These are phyloP conservation scores for Starmerella asiatica DNA, from an alignment of 805 yeast genomes.

Conservation along the genomic window DNA sequence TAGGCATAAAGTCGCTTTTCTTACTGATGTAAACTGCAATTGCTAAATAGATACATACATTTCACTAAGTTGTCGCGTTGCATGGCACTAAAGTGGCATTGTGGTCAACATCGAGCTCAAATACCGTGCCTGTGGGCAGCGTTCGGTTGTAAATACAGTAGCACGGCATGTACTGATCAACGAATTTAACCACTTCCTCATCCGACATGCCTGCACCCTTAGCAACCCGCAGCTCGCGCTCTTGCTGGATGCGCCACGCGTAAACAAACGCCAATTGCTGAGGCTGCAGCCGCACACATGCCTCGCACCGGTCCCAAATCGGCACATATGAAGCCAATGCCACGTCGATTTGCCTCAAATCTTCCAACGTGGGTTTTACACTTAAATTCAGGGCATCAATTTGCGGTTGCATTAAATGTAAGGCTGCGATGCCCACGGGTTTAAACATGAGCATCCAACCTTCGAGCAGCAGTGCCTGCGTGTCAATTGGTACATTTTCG, in stretches of 20 bases:
- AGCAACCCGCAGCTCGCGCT: constrained; percentile 40
- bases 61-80: no score
- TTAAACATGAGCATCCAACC: constrained; percentile 89
- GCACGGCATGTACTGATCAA: constrained; percentile 76
- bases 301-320: constrained; percentile 45
- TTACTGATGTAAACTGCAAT: no score
- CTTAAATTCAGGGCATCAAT: constrained; percentile 17
- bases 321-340: constrained; percentile 38
- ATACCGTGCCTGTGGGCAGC: background rate
- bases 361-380: constrained; percentile 13
- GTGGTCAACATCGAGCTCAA: constrained; percentile 1
- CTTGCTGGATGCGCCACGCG: constrained; percentile 66
- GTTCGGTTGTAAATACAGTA: constrained; percentile 44
- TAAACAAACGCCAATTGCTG: constrained; percentile 48
- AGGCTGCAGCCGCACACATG: constrained; percentile 51
- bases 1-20: no score
- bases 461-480: constrained; percentile 65
- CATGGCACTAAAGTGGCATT: no score
- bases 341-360: constrained; percentile 36
- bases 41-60: no score
- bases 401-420: constrained; percentile 18
- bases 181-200: constrained; percentile 49
- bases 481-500: constrained; percentile 23
- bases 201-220: constrained; percentile 75
- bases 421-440: constrained; percentile 28